A percentile compares a stretch with the other conserved stretches of the same genome.
Evolutionary conservation across 1,284 basidiomycete genomes (phyloP).

Genomic region (Mycosarcoma maydis): DNA sequence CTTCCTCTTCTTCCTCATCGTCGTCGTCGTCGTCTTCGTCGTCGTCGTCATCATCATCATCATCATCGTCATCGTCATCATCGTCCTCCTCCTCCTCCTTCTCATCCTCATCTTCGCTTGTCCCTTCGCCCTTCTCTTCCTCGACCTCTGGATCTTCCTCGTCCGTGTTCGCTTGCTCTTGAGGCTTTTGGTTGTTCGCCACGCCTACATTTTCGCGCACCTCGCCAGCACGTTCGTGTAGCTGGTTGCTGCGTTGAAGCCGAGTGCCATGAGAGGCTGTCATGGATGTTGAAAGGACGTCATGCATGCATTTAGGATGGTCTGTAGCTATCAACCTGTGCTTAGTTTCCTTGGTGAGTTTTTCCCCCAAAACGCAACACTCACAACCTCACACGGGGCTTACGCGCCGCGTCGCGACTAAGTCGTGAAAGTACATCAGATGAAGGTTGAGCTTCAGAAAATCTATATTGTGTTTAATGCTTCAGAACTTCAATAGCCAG

Average conservation of each 20-base stretch:
- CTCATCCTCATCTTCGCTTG: conserved; percentile 2
- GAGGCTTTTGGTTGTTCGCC: too few species aligned
- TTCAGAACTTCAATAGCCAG: neutral
- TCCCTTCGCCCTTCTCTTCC: neutral
- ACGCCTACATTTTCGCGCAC: too few species aligned
- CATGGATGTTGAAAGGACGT: conserved; percentile 1
- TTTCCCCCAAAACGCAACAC: conserved; percentile 6
- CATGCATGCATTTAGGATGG: too few species aligned
- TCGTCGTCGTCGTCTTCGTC: conserved; percentile 13
- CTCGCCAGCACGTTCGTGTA: too few species aligned
- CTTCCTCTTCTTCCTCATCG: conserved; percentile 12
- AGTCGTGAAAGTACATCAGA: too few species aligned
- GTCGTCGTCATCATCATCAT: conserved; percentile 16
- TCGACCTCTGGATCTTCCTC: neutral
- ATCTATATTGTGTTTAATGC: too few species aligned
- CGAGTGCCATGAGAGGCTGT: conserved; percentile 10
- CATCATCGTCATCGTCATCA: conserved; percentile 4
- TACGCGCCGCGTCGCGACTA: conserved; percentile 11
- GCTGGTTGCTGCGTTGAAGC: neutral
- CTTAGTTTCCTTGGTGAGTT: too few species aligned
- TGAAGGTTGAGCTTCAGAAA: too few species aligned
- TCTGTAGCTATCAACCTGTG: too few species aligned
- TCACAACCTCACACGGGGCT: too few species aligned
- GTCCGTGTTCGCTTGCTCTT: neutral
- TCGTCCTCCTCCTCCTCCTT: conserved; percentile 3